A percentile compares a stretch with the other conserved stretches of the same genome.
Conservation (phyloP, 345 rosid species). For the Arabis alpina region DNA sequence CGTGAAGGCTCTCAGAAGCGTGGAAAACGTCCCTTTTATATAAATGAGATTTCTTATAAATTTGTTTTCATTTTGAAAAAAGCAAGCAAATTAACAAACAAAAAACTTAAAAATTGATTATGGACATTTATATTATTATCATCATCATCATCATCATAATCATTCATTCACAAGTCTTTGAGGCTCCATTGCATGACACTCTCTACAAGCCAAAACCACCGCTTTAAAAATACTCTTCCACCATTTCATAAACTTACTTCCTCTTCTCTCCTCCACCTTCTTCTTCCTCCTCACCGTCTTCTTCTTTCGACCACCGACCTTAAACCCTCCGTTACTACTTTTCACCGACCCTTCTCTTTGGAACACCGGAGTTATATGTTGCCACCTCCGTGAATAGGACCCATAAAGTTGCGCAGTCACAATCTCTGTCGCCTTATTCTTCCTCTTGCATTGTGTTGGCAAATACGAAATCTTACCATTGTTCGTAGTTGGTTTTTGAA, state of each 20-base stretch:
- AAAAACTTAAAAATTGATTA: neutral
- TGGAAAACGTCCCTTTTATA: too few relatives aligned
- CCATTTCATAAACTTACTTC: conserved; percentile 40
- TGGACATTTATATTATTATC: conserved; percentile 33
- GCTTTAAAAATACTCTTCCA: conserved; percentile 58
- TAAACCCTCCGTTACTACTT: conserved; percentile 41
- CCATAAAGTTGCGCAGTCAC: conserved; percentile 63
- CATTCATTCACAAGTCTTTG: conserved; percentile 23
- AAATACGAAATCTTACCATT: conserved; percentile 42
- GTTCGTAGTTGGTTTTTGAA: conserved; percentile 16
- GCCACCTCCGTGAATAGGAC: conserved; percentile 67
- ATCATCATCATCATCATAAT: conserved; percentile 19
- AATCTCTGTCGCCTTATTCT: conserved; percentile 49
- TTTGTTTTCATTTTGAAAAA: neutral
- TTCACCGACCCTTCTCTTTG: conserved; percentile 58
- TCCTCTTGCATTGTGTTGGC: conserved; percentile 42
- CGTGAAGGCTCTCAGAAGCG: too few relatives aligned
- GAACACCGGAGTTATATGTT: conserved; percentile 60
- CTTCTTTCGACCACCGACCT: conserved; percentile 35
- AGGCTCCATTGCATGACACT: conserved; percentile 90
- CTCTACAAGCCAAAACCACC: conserved; percentile 64
- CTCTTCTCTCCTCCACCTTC: conserved; percentile 31
- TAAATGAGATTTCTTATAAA: too few relatives aligned
- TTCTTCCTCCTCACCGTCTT: neutral
- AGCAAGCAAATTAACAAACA: neutral